Percentiles rank a stretch among this genome's conserved stretches.
Evolutionary conservation across 164 flowering plant species (phyloP).

Genomic region (Cinnamomum chago): DNA sequence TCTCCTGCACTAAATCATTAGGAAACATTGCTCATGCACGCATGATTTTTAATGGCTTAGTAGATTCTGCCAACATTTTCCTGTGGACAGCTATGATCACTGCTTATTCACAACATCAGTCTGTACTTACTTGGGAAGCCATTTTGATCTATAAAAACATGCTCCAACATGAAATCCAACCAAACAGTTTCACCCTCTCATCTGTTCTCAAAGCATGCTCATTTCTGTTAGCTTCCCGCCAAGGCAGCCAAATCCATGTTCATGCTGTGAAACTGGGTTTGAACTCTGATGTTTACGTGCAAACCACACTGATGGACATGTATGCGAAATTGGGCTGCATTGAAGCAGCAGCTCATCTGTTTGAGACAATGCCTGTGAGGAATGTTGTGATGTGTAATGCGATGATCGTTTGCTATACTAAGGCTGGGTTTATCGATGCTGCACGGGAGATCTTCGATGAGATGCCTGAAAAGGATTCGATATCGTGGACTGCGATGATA

Average conservation of each 20-base stretch:
- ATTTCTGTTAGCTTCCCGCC: conserved; percentile 5
- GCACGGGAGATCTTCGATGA: conserved; percentile 8
- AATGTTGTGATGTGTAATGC: conserved; percentile 13
- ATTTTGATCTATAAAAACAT: conserved; percentile 11
- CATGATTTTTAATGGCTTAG: conserved; percentile 7
- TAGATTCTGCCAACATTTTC: conserved; percentile 12
- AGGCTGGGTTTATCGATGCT: conserved; percentile 7
- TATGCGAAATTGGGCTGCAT: conserved; percentile 14
- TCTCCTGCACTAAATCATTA: conserved; percentile 8
- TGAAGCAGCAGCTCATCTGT: conserved; percentile 5
- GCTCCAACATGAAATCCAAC: conserved; percentile 6
- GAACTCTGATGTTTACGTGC: conserved; percentile 11
- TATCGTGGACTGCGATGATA: conserved; percentile 13
- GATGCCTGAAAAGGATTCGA: conserved; percentile 11
- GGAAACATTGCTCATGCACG: conserved; percentile 14
- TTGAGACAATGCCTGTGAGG: conserved; percentile 9
- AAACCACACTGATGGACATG: conserved; percentile 13
- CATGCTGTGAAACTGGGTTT: conserved; percentile 11
- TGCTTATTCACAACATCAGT: conserved; percentile 9
- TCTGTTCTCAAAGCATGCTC: conserved; percentile 18
- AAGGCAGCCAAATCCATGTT: conserved; percentile 9
- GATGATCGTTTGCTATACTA: conserved; percentile 8
- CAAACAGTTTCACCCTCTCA: conserved; percentile 14
- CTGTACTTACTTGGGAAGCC: conserved; percentile 13
- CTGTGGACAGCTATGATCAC: conserved; percentile 19